A percentile compares a stretch with the other conserved stretches of the same genome.
Conservation (phyloP, 2,329 filamentous ascomycete species). For the Sporothrix humicola region DNA sequence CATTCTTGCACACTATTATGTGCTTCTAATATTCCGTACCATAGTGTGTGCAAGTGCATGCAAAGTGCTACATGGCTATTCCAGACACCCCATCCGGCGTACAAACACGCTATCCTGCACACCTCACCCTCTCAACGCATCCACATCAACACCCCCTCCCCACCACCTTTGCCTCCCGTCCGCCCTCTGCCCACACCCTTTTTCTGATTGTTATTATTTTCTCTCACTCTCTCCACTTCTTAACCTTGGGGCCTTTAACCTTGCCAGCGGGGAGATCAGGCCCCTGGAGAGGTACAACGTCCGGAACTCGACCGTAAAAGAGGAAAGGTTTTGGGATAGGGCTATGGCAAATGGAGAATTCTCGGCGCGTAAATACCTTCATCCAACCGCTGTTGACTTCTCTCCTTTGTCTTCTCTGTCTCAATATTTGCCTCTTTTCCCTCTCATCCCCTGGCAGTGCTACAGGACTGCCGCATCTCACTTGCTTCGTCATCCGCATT, state of each 20-base stretch:
- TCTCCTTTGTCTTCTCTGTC: neutral
- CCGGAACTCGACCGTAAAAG: constrained; percentile 7
- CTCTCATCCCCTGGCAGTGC: neutral
- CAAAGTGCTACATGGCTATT: constrained; percentile 5
- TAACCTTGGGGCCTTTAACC: constrained; percentile 32
- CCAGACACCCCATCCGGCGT: neutral
- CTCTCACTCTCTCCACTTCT: constrained; percentile 34
- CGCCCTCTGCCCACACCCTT: constrained; percentile 21
- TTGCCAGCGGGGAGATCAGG: constrained; percentile 33
- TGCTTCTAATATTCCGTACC: constrained; percentile 9
- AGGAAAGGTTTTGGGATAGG: constrained; percentile 30
- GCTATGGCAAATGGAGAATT: constrained; percentile 31
- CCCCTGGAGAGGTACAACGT: constrained; percentile 5
- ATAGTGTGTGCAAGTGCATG: constrained; percentile 8
- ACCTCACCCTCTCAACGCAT: constrained; percentile 19
- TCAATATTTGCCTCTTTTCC: neutral
- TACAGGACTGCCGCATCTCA: neutral
- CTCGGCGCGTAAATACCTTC: constrained; percentile 35
- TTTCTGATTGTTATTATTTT: constrained; percentile 25
- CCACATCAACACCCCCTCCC: constrained; percentile 20
- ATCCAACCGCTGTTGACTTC: constrained; percentile 23
- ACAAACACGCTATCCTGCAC: constrained; percentile 16
- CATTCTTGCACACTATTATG: constrained; percentile 6
- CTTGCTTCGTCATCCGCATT: neutral
- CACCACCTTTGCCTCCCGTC: constrained; percentile 5